A percentile compares a stretch with the other conserved stretches of the same genome.
These are phyloP conservation scores for Tricladium varicosporioides DNA, from an alignment of 2,329 filamentous ascomycete species.

Conservation along the genomic window DNA sequence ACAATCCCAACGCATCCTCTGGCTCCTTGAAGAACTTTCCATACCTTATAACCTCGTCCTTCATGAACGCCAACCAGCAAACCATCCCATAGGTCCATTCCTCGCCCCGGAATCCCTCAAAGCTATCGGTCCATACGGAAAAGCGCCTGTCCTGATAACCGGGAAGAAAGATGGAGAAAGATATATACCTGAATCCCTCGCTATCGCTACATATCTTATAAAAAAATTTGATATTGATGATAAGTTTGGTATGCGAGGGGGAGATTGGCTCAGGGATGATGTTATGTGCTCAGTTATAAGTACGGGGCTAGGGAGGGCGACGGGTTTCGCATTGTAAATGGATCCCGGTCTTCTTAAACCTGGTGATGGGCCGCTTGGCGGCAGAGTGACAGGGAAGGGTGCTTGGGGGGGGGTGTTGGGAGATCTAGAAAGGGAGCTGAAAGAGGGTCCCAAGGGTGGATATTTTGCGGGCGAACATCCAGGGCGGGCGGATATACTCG, in stretches of 20 bases:
- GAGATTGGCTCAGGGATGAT: slow-evolving; percentile 34
- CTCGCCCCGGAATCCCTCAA: slow-evolving; percentile 68
- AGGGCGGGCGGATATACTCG: slow-evolving; percentile 35
- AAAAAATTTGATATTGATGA: slow-evolving; percentile 32
- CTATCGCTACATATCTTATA: slow-evolving; percentile 35
- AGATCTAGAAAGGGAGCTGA: slow-evolving; percentile 23
- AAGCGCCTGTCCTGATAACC: slow-evolving; percentile 68
- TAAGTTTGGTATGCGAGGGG: slow-evolving; percentile 25
- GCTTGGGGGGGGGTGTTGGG: slow-evolving; percentile 15
- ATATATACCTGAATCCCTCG: slow-evolving; percentile 30
- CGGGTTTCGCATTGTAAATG: slow-evolving; percentile 25
- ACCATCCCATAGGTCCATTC: slow-evolving; percentile 37
- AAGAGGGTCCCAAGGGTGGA: slow-evolving; percentile 17
- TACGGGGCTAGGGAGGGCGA: slow-evolving; percentile 21
- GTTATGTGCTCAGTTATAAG: slow-evolving; percentile 24
- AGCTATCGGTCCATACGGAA: slow-evolving; percentile 78
- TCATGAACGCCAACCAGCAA: slow-evolving; percentile 56
- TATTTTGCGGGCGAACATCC: slow-evolving; percentile 30
- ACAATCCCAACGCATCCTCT: too few species aligned
- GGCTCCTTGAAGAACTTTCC: too few species aligned
- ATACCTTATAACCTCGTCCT: slow-evolving; percentile 61
- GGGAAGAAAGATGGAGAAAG: slow-evolving; percentile 23
- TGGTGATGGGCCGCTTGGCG: slow-evolving; percentile 5
- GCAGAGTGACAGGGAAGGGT: slow-evolving; percentile 11
- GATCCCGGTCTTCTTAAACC: slow-evolving; percentile 18